phyloP scores from a whole-genome alignment of 1,139 yeast genomes.

The Hyphopichia burtonii region DNA sequence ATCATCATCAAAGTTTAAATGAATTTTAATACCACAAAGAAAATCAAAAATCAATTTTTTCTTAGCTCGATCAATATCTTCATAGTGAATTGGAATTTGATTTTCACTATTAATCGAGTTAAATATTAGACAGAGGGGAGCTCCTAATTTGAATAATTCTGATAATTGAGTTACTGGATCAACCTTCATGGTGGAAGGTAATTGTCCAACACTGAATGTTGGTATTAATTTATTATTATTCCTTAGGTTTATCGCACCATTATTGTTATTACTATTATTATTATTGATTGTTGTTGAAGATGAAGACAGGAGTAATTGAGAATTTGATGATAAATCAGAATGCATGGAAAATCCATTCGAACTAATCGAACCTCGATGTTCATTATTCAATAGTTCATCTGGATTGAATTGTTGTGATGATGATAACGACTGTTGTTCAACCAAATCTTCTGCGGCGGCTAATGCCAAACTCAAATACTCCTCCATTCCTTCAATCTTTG shows the following conservation, averaged over 20 bases:
- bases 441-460: constrained; percentile 56
- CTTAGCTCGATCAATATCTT: constrained; percentile 80
- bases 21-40: constrained; percentile 79
- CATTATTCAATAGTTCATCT: constrained; percentile 10
- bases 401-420: constrained; percentile 35
- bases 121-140: constrained; percentile 84
- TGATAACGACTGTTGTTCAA: constrained; percentile 72
- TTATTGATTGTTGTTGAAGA: constrained; percentile 8
- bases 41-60: constrained; percentile 91
- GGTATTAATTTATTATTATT: constrained; percentile 38
- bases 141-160: constrained; percentile 87
- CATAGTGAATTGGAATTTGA: constrained; percentile 53
- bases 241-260: too few species aligned
- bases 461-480: constrained; percentile 64
- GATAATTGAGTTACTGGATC: constrained; percentile 94
- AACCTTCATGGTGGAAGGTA: constrained; percentile 69
- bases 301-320: constrained; percentile 9
- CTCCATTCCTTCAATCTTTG: constrained; percentile 65
- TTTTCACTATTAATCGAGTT: constrained; percentile 52
- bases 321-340: constrained; percentile 20
- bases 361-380: constrained; percentile 29
- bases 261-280: background rate
- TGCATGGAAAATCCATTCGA: constrained; percentile 22
- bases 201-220: constrained; percentile 73
- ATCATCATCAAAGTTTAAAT: constrained; percentile 74